These are phyloP conservation scores for Torrubiella hemipterigena DNA, from an alignment of 2,329 filamentous ascomycete genomes.

Conservation along the genomic window DNA sequence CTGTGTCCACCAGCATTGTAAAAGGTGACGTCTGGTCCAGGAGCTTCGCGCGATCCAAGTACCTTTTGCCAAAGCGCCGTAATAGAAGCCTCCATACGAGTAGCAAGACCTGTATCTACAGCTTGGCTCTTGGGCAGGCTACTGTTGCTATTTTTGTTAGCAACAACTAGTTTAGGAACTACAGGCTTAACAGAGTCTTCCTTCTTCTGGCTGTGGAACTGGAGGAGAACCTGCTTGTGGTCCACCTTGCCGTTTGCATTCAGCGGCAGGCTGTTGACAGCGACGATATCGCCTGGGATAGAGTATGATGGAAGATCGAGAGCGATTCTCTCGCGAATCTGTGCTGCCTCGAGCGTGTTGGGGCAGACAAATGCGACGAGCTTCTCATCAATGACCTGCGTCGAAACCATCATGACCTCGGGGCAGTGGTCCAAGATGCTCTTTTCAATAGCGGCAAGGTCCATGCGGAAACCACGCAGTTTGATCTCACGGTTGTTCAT, in stretches of 20 bases:
- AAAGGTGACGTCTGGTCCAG: neutral
- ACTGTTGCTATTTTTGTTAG: neutral
- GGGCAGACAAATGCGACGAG: constrained; percentile 1
- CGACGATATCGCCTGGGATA: constrained; percentile 2
- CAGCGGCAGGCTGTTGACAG: constrained; percentile 3
- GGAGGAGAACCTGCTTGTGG: constrained; percentile 3
- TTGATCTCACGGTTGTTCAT: constrained; percentile 5
- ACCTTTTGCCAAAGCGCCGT: neutral
- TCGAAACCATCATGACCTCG: neutral
- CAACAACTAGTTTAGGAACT: neutral
- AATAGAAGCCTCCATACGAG: neutral
- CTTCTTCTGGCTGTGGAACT: neutral
- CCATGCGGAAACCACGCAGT: constrained; percentile 3
- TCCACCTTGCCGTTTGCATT: constrained; percentile 8
- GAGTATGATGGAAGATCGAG: constrained; percentile 7
- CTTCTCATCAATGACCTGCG: constrained; percentile 1
- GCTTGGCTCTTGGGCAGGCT: too few relatives aligned
- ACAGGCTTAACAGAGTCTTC: neutral
- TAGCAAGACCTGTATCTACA: neutral
- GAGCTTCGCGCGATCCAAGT: neutral
- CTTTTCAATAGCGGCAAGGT: constrained; percentile 4
- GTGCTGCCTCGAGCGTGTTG: neutral
- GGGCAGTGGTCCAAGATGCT: constrained; percentile 1
- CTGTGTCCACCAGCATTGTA: constrained; percentile 3
- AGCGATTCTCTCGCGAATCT: neutral